Evolutionary conservation across 108 stramenopile genomes (phyloP).

Genomic region (Nitzschia sp.): DNA sequence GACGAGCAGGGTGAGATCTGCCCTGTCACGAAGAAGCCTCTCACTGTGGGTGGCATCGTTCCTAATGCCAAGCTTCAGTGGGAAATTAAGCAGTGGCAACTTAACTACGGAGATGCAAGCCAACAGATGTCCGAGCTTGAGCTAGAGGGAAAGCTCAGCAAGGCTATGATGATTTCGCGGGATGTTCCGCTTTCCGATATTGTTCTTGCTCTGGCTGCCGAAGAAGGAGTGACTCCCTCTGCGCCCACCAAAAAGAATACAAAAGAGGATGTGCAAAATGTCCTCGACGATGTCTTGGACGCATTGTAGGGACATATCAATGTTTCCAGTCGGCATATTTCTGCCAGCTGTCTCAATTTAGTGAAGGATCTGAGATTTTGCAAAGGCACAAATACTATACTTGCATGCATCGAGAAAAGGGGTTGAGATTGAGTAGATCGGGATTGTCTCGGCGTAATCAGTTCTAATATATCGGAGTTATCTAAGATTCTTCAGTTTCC

Average conservation of each 20-base stretch:
- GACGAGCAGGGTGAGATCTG: constrained; percentile 20
- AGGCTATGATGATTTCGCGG: constrained; percentile 19
- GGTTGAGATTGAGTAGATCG: too few species aligned
- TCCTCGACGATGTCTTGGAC: constrained; percentile 14
- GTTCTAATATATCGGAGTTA: too few species aligned
- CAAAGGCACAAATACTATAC: too few species aligned
- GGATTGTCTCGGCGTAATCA: too few species aligned
- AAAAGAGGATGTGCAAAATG: constrained; percentile 4
- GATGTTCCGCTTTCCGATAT: constrained; percentile 13
- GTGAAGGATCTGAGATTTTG: too few species aligned
- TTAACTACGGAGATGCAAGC: constrained; percentile 10
- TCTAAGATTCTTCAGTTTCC: background rate
- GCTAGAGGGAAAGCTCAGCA: constrained; percentile 19
- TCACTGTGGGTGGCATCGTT: background rate
- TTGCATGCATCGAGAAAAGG: too few species aligned
- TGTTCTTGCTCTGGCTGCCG: constrained; percentile 8
- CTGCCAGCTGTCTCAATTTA: too few species aligned
- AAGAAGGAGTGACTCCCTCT: background rate
- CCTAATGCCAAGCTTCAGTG: constrained; percentile 23
- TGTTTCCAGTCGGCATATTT: too few species aligned
- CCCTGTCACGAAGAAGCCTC: constrained; percentile 24
- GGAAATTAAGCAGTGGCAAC: constrained; percentile 34
- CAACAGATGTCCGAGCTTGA: constrained; percentile 13
- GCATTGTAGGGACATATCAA: constrained; percentile 7
- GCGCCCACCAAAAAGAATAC: background rate